A percentile compares a stretch with the other conserved stretches of the same genome.
Evolutionary conservation across 192 early-diverging fungal genomes (phyloP).

Genomic region (Spizellomyces punctatus): DNA sequence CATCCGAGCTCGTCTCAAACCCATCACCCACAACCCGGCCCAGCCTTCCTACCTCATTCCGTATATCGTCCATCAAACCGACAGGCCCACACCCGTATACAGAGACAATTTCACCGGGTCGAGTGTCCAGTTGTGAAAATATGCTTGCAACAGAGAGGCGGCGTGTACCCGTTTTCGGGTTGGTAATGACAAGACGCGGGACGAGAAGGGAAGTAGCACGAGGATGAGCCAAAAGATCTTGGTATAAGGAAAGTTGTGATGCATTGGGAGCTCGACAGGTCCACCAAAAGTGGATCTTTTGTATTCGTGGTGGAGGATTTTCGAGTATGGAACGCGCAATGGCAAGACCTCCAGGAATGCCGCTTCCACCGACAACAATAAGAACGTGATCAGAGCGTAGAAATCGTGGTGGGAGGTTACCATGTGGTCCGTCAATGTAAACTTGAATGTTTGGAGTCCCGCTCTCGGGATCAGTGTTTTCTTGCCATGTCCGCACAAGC

Average conservation of each 20-base stretch:
- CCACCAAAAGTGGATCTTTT: slow-evolving; percentile 14
- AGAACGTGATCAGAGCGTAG: slow-evolving; percentile 13
- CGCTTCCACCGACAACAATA: slow-evolving; percentile 23
- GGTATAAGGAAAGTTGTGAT: slow-evolving; percentile 4
- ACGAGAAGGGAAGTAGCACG: slow-evolving; percentile 9
- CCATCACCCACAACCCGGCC: too few relatives aligned
- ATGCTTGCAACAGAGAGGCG: too few relatives aligned
- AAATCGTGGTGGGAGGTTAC: slow-evolving; percentile 27
- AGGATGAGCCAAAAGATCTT: slow-evolving; percentile 13
- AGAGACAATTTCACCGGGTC: too few relatives aligned
- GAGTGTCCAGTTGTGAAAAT: too few relatives aligned
- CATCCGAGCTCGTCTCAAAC: not conserved
- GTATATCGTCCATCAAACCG: too few relatives aligned
- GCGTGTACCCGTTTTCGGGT: too few relatives aligned
- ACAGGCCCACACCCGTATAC: too few relatives aligned
- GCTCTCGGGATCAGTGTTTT: not conserved
- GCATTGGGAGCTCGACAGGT: slow-evolving; percentile 8
- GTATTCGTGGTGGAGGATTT: not conserved
- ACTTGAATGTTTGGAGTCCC: not conserved
- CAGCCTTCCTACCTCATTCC: too few relatives aligned
- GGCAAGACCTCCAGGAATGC: slow-evolving; percentile 24
- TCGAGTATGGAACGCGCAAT: slow-evolving; percentile 11
- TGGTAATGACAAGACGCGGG: not conserved
- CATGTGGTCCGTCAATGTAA: slow-evolving; percentile 30
- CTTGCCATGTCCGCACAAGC: not conserved